Base-by-base conservation (phyloP, 345 rosid species). In the Aurinia saxatilis region DNA sequence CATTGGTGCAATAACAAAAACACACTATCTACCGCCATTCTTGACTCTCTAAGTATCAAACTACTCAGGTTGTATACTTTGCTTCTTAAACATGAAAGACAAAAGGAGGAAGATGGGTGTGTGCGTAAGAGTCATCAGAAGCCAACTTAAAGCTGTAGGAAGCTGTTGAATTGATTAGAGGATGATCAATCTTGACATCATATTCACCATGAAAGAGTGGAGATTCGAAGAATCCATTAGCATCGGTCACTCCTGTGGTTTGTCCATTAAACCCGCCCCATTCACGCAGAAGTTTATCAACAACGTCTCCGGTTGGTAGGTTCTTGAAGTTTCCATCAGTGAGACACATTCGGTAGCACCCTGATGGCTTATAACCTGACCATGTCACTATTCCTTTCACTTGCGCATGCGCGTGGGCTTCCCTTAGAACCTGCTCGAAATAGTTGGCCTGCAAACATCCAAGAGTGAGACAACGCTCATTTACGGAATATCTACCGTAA, bases 341-440 rank as follows among this genome's bases (percentile, higher is more conserved):
- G 47, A 88, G 69, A 39, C 95, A 88, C 88, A 91, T 88, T 21
- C 67, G 50, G 54, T 82, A 88, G 60, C 96, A 91, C 12, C 88
- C 92, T 5, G 48, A 2, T 1, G 91, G 82, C 0, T 18, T 60
- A 84, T 85, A 81, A 2, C 87, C 95, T 6, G 81, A 33, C 98
- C 96, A 86, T 1, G 78, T 23, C 18, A 88, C 80, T 0, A 91
- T 91, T 39, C 95, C 96, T 2, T 31, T 34, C n/a, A 91, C 82
- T 25, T 71, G 72, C 0, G 88, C 91, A 62, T 88, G 96, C 4
- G 82, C 61, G 49, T 80, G 81, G 0, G 58, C 95, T 65, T 91
- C 98, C 67, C 79, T 84, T 31, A 91, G 45, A 8, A 91, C 53
- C 49, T 84, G 76, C 61, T 88, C 95, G 63, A 78, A 73, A 76